phyloP scores from a whole-genome alignment of 176 grass and related monocot species.

The barley (Hordeum vulgare) region MorexV3_pseudomolecules_assembly NC_058522.1:477716469-477716968 shows the following conservation, averaged over 20 bases:
- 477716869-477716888: too few species aligned
- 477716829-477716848: too few species aligned
- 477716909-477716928: too few species aligned
- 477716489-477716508: constrained; percentile 8
- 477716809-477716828: too few species aligned
- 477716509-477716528: background rate
- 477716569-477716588: constrained; percentile 16
- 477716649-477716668: background rate
- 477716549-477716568: constrained; percentile 27
- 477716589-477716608: background rate
- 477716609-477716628: constrained; percentile 27
- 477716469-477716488: background rate
- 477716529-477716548: background rate
- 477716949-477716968: too few species aligned
- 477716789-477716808: too few species aligned
- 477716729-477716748: background rate
- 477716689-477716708: background rate
- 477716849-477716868: too few species aligned
- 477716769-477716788: background rate
- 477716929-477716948: too few species aligned
- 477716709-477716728: background rate
- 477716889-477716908: too few species aligned
- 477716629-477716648: background rate
- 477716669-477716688: background rate
- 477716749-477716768: background rate